phyloP scores from a whole-genome alignment of 768 basidiomycete species.

The Chalciporus pseudorubinellus region DNA sequence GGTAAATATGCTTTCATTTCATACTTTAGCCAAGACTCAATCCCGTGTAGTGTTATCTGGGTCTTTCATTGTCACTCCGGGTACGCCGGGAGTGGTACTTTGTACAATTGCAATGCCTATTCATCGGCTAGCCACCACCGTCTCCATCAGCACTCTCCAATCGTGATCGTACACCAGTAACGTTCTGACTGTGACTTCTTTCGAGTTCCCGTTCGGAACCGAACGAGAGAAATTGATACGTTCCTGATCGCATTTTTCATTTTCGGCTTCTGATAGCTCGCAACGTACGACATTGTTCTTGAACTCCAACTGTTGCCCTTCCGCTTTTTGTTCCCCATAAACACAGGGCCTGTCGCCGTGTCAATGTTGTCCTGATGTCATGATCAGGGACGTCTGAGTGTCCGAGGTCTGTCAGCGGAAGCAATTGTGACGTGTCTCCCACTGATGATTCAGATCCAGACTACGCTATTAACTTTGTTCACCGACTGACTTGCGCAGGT shows the following conservation, averaged over 20 bases:
- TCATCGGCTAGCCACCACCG: too few species aligned
- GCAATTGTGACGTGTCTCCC: not conserved
- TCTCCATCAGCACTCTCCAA: too few species aligned
- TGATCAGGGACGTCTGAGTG: not conserved
- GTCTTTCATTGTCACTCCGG: too few species aligned
- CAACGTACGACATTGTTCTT: not conserved
- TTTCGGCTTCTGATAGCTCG: not conserved
- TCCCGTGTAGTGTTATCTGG: too few species aligned
- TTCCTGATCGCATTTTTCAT: not conserved
- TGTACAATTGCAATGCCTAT: too few species aligned
- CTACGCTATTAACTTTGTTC: not conserved
- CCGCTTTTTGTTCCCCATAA: not conserved
- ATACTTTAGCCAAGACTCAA: too few species aligned
- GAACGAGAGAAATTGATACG: not conserved
- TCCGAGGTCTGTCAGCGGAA: conserved; percentile 18
- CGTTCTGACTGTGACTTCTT: too few species aligned
- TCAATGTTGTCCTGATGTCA: not conserved
- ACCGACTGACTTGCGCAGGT: not conserved
- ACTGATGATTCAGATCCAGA: conserved; percentile 5
- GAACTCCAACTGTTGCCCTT: not conserved
- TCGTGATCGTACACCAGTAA: too few species aligned
- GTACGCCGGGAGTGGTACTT: too few species aligned
- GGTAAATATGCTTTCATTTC: too few species aligned
- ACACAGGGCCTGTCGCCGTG: not conserved
- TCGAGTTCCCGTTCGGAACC: not conserved